Conservation (phyloP, 2,329 filamentous ascomycete genomes). For the Thermomyces lanuginosus region DNA sequence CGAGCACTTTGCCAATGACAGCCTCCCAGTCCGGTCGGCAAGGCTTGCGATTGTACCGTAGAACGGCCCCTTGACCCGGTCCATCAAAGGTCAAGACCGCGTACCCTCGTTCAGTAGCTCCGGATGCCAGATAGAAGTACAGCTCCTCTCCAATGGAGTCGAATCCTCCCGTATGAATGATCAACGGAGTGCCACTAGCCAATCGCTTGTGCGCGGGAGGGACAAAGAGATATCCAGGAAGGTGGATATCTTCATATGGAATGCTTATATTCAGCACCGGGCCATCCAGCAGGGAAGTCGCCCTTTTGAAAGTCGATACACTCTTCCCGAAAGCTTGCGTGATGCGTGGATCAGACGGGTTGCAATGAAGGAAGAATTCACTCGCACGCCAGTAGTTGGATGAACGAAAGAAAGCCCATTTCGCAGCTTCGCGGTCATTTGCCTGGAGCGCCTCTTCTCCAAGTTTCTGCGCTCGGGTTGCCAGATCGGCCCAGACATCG, state of each 20-base stretch:
- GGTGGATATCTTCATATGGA: conserved; percentile 20
- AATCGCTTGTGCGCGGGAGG: conserved; percentile 11
- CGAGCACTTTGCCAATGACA: conserved; percentile 18
- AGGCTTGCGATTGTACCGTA: conserved; percentile 13
- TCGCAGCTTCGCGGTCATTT: conserved; percentile 17
- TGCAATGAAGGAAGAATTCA: conserved; percentile 19
- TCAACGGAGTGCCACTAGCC: conserved; percentile 16
- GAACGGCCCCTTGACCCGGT: conserved; percentile 29
- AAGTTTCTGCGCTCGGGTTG: not conserved
- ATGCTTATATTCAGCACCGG: conserved; percentile 18
- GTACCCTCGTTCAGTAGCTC: conserved; percentile 21
- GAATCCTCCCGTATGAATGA: conserved; percentile 21
- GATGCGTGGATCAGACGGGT: conserved; percentile 28
- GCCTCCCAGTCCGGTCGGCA: conserved; percentile 27
- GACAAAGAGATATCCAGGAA: conserved; percentile 25
- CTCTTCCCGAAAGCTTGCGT: too few species aligned
- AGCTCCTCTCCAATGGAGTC: conserved; percentile 29
- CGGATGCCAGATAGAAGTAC: conserved; percentile 17
- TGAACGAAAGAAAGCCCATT: conserved; percentile 23
- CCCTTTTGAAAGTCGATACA: too few species aligned
- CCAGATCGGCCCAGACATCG: conserved; percentile 15
- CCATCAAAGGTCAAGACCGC: conserved; percentile 32
- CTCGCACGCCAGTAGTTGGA: conserved; percentile 24
- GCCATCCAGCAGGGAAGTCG: conserved; percentile 8
- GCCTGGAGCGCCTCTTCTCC: conserved; percentile 12